Percentiles rank a stretch among this genome's conserved stretches.
phyloP scores from a whole-genome alignment of 495 filamentous ascomycete genomes.

The Alectoria sarmentosa region DNA sequence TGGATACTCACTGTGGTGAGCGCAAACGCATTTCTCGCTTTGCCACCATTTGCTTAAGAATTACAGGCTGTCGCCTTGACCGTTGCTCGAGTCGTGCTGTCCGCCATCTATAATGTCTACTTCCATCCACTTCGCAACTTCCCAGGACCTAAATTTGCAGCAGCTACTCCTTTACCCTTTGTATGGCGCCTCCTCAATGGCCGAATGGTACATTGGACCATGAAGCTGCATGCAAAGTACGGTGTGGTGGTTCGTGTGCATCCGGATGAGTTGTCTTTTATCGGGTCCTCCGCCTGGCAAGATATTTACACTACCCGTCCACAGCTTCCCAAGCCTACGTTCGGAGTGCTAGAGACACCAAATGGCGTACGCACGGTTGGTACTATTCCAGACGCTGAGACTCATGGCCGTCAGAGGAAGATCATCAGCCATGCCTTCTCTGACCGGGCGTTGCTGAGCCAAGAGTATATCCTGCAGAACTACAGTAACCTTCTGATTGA shows the following conservation, averaged over 20 bases:
- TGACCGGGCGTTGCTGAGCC: conserved; percentile 31
- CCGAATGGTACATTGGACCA: conserved; percentile 17
- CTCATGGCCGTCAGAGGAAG: conserved; percentile 31
- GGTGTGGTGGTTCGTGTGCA: conserved; percentile 35
- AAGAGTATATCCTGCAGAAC: conserved; percentile 37
- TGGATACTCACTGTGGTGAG: conserved; percentile 14
- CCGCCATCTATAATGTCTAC: conserved; percentile 38
- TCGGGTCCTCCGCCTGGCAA: conserved; percentile 26
- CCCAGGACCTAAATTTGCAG: conserved; percentile 38
- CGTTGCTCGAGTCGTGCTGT: conserved; percentile 6
- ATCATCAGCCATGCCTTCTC: conserved; percentile 30
- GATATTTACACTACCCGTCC: conserved; percentile 23
- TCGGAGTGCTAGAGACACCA: background rate
- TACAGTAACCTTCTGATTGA: conserved; percentile 43
- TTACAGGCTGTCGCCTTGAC: conserved; percentile 1
- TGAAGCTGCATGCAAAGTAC: conserved; percentile 34
- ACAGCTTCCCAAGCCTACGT: conserved; percentile 18
- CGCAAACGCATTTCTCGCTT: background rate
- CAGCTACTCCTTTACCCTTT: conserved; percentile 22
- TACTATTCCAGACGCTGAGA: conserved; percentile 18
- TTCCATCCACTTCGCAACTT: conserved; percentile 43
- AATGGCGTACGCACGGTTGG: conserved; percentile 1
- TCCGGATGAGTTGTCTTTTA: conserved; percentile 36
- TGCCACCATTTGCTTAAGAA: background rate
- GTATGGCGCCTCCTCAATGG: conserved; percentile 19